A percentile compares a stretch with the other conserved stretches of the same genome.
Conservation (phyloP, 192 early-diverging fungal genomes). For the Globomyces pollinis-pini region DNA sequence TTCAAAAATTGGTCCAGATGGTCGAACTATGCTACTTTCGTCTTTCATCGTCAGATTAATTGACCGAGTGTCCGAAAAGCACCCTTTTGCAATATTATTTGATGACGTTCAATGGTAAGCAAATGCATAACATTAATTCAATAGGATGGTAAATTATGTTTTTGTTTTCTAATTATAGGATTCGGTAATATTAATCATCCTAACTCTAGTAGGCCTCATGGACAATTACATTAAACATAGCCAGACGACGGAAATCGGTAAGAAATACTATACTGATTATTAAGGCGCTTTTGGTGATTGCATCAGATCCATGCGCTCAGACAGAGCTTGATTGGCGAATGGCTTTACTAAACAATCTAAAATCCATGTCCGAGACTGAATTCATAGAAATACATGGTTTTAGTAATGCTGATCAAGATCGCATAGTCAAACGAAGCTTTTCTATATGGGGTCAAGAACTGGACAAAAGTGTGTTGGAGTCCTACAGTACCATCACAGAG, state of each 20-base stretch:
- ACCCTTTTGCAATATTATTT: neutral
- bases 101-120: neutral
- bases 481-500: neutral
- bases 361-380: neutral
- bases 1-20: constrained; percentile 5
- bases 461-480: neutral
- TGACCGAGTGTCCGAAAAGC: neutral
- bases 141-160: too few relatives aligned
- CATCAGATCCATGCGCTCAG: neutral
- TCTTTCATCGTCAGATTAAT: neutral
- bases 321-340: constrained; percentile 7
- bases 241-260: neutral
- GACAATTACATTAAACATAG: neutral
- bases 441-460: neutral
- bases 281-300: neutral
- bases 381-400: neutral
- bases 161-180: too few relatives aligned
- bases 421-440: neutral
- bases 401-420: neutral
- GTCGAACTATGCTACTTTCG: constrained; percentile 5
- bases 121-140: neutral
- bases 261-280: neutral
- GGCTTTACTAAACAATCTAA: neutral
- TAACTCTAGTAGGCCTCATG: neutral
- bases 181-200: too few relatives aligned